Percentiles rank a stretch among this genome's conserved stretches.
Evolutionary conservation across 2,329 filamentous ascomycete genomes (phyloP).

Genomic region (Fusarium xylarioides): DNA sequence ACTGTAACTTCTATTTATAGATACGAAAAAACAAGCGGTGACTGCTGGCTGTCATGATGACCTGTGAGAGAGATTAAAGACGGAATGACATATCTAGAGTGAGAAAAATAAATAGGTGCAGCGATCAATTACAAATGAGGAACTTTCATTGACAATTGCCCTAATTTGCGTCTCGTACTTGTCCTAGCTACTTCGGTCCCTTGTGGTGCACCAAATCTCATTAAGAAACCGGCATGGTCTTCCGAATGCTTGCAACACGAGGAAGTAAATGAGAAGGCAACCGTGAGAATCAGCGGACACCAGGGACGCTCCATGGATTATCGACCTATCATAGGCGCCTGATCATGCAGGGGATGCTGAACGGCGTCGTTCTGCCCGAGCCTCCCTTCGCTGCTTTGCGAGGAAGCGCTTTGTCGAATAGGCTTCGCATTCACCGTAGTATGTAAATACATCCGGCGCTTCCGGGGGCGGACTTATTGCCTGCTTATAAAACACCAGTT

Average conservation of each 20-base stretch:
- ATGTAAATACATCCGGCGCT: not conserved
- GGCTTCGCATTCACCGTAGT: not conserved
- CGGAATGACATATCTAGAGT: no score
- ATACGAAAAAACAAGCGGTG: not conserved
- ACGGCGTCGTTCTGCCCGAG: not conserved
- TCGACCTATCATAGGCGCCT: not conserved
- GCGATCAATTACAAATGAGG: no score
- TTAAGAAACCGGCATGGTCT: no score
- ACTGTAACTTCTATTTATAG: not conserved
- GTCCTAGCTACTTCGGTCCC: no score
- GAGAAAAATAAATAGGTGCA: no score
- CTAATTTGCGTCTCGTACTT: not conserved
- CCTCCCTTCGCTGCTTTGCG: not conserved
- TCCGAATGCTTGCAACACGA: no score
- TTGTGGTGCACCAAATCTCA: no score
- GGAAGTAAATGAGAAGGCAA: no score
- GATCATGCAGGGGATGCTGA: not conserved
- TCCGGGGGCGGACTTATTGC: rapidly evolving
- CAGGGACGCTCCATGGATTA: no score
- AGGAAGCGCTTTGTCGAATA: not conserved
- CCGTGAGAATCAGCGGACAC: no score
- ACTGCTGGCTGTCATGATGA: not conserved
- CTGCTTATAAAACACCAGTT: not conserved
- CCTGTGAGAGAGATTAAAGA: no score
- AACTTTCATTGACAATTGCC: no score